A percentile compares a stretch with the other conserved stretches of the same genome.
Evolutionary conservation across 352 stramenopile species (phyloP).

Genomic region (Peronosclerospora sorghi): DNA sequence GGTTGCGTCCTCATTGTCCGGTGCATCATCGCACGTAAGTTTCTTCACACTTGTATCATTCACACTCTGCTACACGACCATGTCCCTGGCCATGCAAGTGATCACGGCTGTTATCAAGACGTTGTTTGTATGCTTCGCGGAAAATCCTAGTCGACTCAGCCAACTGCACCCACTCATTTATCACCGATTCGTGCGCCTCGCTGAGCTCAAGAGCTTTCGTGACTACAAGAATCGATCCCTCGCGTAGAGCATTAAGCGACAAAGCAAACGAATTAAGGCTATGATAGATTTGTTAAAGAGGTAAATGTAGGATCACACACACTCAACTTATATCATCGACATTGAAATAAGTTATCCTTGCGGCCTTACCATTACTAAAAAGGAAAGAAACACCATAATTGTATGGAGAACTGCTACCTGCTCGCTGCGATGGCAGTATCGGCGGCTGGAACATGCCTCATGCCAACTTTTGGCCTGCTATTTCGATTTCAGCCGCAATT

Average conservation of each 20-base stretch:
- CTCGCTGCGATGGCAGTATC: constrained; percentile 34
- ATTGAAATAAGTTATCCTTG: not conserved
- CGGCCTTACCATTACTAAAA: not conserved
- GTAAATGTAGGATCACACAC: too few relatives aligned
- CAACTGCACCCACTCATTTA: constrained; percentile 82
- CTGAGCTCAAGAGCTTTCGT: constrained; percentile 78
- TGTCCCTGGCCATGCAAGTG: constrained; percentile 66
- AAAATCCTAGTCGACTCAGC: constrained; percentile 64
- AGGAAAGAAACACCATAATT: constrained; percentile 10
- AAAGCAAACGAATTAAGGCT: too few relatives aligned
- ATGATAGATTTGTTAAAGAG: too few relatives aligned
- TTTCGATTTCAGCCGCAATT: constrained; percentile 47
- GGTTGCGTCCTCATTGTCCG: constrained; percentile 39
- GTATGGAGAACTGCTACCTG: constrained; percentile 27
- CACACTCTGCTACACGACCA: constrained; percentile 66
- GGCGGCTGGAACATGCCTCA: constrained; percentile 29
- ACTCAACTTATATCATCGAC: too few relatives aligned
- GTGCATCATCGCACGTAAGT: constrained; percentile 41
- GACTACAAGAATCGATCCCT: constrained; percentile 67
- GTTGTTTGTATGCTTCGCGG: constrained; percentile 79
- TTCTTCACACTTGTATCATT: constrained; percentile 74
- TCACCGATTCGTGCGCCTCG: constrained; percentile 72
- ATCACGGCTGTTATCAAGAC: constrained; percentile 75
- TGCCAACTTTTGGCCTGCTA: constrained; percentile 48
- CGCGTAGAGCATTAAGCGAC: too few relatives aligned